These are phyloP conservation scores for Gossypium bickii DNA, from an alignment of 345 rosid genomes.

Conservation along the genomic window DNA sequence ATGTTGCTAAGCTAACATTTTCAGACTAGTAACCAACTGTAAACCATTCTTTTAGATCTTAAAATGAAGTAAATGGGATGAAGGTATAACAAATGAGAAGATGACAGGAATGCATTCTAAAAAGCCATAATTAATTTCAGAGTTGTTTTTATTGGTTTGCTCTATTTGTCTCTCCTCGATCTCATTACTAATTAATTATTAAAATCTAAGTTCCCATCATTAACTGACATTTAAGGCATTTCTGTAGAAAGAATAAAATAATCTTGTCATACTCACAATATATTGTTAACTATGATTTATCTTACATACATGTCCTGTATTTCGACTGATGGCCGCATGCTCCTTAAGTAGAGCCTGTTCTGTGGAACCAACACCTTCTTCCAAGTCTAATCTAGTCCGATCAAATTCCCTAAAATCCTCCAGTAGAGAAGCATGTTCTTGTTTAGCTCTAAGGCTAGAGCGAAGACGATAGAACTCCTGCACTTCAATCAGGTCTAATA, in stretches of 20 bases:
- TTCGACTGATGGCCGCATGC: conserved; percentile 71
- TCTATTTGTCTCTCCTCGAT: background rate
- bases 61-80: background rate
- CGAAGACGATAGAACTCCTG: conserved; percentile 96
- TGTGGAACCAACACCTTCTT: conserved; percentile 66
- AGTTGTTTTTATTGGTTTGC: background rate
- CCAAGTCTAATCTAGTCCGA: conserved; percentile 83
- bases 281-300: background rate
- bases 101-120: background rate
- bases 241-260: background rate
- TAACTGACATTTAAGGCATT: background rate
- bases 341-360: conserved; percentile 84
- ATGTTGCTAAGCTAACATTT: background rate
- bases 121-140: background rate
- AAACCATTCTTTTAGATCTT: background rate
- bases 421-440: conserved; percentile 91
- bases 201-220: conserved; percentile 9
- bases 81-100: background rate
- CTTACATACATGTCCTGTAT: conserved; percentile 66
- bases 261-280: background rate
- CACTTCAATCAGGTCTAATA: conserved; percentile 38
- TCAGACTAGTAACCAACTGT: background rate
- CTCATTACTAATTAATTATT: background rate
- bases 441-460: conserved; percentile 83
- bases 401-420: conserved; percentile 97